Evolutionary conservation across 73 alveolate species (phyloP), one percentile per base, ranked within the genome.

Genomic region (Stentor coeruleus): DNA sequence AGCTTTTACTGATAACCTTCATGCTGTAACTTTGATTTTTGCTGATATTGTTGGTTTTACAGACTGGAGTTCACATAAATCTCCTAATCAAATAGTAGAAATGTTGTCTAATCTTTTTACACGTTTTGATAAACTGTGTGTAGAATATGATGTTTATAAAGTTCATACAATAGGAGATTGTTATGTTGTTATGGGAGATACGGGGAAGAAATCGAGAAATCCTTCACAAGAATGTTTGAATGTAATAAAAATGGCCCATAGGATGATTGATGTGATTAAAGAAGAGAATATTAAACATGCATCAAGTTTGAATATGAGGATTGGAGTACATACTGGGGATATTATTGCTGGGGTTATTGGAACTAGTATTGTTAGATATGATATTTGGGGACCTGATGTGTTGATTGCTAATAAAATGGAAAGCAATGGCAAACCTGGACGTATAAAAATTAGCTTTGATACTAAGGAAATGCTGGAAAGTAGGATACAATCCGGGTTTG

Each of bases 111-210:
- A 93, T 79, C 89, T 97, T 81, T 97, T 97, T 83, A 86, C 96
- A 66, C 88, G 94, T 75, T 95, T 97, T 85, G 99, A 97, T 84
- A 91, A 95, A 88, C 95, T 94, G 59, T 93, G 98, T 74, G 93
- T 91, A 33, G 88, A 88, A 31, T 86, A 96, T 40, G 88, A 94
- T 58, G 98, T 95, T 3, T 89, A 90, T 77, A 90, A 88, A 84
- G 89, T 87, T 0, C 91, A 88, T 76, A 91, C 96, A 15, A 90
- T 90, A 3, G 96, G 96, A 35, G 99, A 96, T 84, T 93, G 98
- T 77, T 96, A 96, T 83, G 99, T 96, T 20, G 97, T 96, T 20
- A 75, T 94, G 88, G 98, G 99, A 40, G 97, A 92, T 38, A 83
- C 89, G 87, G 85, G 85, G 59, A 86, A 87, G 39, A 91, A 91